These are phyloP conservation scores for Tympanopsis confertula DNA, from an alignment of 2,329 filamentous ascomycete species.

Conservation along the genomic window DNA sequence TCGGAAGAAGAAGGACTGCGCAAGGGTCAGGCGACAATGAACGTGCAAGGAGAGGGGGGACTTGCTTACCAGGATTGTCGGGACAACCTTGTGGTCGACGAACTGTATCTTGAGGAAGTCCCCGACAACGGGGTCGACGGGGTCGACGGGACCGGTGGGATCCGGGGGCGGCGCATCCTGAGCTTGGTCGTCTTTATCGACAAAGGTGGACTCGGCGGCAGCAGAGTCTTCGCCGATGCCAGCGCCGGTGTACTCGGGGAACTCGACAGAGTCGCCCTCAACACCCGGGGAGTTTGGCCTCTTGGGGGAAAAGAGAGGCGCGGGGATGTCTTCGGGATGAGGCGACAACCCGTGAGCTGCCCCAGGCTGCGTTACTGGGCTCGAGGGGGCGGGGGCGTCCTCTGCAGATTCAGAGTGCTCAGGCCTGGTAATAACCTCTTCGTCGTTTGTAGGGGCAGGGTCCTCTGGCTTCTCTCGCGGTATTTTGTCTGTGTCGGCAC, in stretches of 20 bases:
- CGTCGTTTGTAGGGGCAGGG: background rate
- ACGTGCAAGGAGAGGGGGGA: background rate
- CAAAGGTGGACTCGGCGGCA: conserved; percentile 6
- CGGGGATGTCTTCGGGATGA: conserved; percentile 57
- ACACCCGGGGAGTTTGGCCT: conserved; percentile 3
- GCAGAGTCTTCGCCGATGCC: conserved; percentile 4
- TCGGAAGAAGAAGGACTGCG: conserved; percentile 87
- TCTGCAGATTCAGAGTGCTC: no score
- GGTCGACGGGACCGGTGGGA: conserved; percentile 1
- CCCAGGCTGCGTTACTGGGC: background rate
- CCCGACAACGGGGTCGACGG: conserved; percentile 62
- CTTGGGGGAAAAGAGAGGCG: conserved; percentile 46
- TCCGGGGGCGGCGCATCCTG: conserved; percentile 3
- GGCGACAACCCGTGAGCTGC: conserved; percentile 27
- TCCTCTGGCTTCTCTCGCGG: background rate
- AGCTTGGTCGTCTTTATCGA: conserved; percentile 1
- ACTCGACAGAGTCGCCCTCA: conserved; percentile 1
- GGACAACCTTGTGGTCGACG: conserved; percentile 85
- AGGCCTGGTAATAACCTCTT: no score
- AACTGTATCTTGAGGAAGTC: conserved; percentile 94
- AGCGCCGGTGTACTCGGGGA: conserved; percentile 2
- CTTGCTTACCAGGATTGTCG: conserved; percentile 74
- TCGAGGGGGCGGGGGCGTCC: background rate
- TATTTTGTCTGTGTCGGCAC: background rate
- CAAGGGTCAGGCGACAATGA: conserved; percentile 1